Percentiles rank a stretch among this genome's conserved stretches.
Evolutionary conservation across 2,329 filamentous ascomycete genomes (phyloP).

Genomic region (Spiromastix sp.): DNA sequence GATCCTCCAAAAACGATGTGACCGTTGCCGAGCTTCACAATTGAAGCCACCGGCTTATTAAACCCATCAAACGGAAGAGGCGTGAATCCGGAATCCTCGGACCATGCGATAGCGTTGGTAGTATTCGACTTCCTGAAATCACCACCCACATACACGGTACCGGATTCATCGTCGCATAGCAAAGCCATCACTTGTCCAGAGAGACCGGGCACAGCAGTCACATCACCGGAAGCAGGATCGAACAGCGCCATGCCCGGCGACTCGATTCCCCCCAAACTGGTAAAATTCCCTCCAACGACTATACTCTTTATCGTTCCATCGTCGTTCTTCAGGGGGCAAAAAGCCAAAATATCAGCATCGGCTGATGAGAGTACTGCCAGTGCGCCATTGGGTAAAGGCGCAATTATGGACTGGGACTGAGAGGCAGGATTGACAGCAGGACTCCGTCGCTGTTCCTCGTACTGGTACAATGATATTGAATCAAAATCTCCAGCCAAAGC

Average conservation of each 20-base stretch:
- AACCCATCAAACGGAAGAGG: constrained; percentile 87
- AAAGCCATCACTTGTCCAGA: constrained; percentile 73
- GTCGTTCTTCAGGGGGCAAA: constrained; percentile 66
- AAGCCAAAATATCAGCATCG: constrained; percentile 75
- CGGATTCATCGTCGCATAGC: constrained; percentile 65
- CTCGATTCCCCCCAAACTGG: constrained; percentile 66
- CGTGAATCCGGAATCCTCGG: constrained; percentile 56
- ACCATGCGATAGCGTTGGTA: constrained; percentile 83
- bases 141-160: constrained; percentile 85
- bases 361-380: constrained; percentile 65
- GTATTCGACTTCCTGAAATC: constrained; percentile 71
- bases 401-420: constrained; percentile 62
- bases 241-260: constrained; percentile 74
- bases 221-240: constrained; percentile 57
- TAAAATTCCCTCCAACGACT: constrained; percentile 90
- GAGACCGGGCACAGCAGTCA: constrained; percentile 70
- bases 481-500: constrained; percentile 83
- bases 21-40: constrained; percentile 66
- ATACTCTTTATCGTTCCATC: constrained; percentile 62
- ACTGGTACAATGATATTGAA: constrained; percentile 83
- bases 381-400: constrained; percentile 73
- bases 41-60: constrained; percentile 83
- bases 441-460: constrained; percentile 62
- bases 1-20: constrained; percentile 86
- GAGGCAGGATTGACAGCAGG: constrained; percentile 23